A percentile compares a stretch with the other conserved stretches of the same genome.
These are phyloP conservation scores for Candida gorgasii DNA, from an alignment of 805 yeast genomes.

Conservation along the genomic window DNA sequence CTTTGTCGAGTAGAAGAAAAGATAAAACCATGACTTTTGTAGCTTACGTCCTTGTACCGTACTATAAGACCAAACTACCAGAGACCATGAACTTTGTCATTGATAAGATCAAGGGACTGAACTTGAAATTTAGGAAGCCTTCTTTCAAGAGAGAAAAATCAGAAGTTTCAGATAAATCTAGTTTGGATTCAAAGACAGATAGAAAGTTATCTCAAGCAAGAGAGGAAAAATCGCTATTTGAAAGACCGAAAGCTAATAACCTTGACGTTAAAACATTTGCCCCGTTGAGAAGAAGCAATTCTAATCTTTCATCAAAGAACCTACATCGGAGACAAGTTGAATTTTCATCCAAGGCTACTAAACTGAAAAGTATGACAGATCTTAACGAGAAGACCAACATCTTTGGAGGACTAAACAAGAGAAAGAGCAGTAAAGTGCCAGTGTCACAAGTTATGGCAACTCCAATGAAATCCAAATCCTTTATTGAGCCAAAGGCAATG, in stretches of 20 bases:
- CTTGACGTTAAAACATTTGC: conserved; percentile 23
- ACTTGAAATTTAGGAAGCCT: conserved; percentile 24
- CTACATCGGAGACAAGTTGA: conserved; percentile 43
- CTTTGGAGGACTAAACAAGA: conserved; percentile 20
- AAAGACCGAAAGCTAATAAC: conserved; percentile 3
- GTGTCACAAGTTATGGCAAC: conserved; percentile 28
- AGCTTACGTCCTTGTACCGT: conserved; percentile 54
- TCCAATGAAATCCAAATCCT: conserved; percentile 20
- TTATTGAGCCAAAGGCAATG: background rate
- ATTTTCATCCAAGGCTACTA: background rate
- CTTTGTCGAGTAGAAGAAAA: conserved; percentile 35
- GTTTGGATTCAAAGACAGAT: too few species aligned
- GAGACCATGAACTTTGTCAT: conserved; percentile 45
- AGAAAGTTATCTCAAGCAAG: conserved; percentile 6
- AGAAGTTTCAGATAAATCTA: background rate
- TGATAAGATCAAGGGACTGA: conserved; percentile 50
- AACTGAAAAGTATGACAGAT: conserved; percentile 16
- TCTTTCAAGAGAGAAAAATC: conserved; percentile 4
- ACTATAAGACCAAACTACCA: conserved; percentile 51
- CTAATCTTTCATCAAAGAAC: conserved; percentile 39
- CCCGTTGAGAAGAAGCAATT: conserved; percentile 42
- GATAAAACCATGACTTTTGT: conserved; percentile 43
- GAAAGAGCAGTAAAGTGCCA: conserved; percentile 12
- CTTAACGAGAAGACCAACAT: conserved; percentile 2
- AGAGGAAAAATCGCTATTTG: background rate